Percentiles rank a stretch among this genome's conserved stretches.
Evolutionary conservation across 306 rosid species (phyloP).

Genomic region (Medicago arabica): DNA sequence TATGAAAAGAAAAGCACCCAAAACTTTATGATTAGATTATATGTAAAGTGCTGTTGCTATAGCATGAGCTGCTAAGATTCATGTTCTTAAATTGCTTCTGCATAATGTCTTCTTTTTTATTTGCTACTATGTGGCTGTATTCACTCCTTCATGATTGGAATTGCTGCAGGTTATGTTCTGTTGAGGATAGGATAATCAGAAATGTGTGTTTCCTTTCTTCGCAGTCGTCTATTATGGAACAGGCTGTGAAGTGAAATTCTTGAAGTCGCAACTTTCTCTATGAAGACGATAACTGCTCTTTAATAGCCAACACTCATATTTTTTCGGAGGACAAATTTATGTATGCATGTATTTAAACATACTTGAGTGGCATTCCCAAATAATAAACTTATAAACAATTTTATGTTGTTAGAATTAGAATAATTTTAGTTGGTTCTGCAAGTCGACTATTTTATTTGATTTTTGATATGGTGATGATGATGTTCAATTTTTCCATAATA

Average conservation of each 20-base stretch:
- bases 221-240: background rate
- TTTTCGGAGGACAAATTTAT: conserved; percentile 15
- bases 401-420: conserved; percentile 13
- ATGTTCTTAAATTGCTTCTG: conserved; percentile 6
- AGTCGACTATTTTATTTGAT: background rate
- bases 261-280: conserved; percentile 13
- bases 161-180: conserved; percentile 36
- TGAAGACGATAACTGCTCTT: conserved; percentile 8
- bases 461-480: background rate
- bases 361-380: background rate
- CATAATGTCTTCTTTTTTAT: background rate
- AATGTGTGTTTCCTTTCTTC: background rate
- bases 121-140: background rate
- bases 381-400: conserved; percentile 22
- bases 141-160: conserved; percentile 24
- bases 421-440: conserved; percentile 11
- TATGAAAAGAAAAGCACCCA: background rate
- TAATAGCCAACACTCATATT: background rate
- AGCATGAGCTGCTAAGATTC: background rate
- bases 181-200: conserved; percentile 19
- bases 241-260: background rate
- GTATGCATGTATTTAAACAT: background rate
- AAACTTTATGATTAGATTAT: background rate
- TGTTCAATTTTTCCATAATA: background rate
- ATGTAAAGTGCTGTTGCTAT: background rate